Conservation (phyloP, 2,329 filamentous ascomycete species). For the Diaporthe ampelina region DNA sequence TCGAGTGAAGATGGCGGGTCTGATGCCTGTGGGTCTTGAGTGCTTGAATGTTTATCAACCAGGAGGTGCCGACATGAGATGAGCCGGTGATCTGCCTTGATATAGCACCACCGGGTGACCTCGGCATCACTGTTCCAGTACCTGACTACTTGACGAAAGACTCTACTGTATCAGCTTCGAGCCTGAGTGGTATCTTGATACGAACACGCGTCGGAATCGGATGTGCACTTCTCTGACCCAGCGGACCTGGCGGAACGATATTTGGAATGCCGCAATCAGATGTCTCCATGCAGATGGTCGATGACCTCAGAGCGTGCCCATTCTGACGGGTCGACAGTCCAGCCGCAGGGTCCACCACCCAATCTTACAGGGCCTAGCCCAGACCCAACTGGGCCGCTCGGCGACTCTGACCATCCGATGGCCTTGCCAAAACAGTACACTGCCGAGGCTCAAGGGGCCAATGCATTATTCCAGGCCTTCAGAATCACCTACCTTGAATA, state of each 20-base stretch:
- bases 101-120: constrained; percentile 9
- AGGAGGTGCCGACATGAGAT: constrained; percentile 12
- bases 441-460: constrained; percentile 5
- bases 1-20: constrained; percentile 18
- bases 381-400: constrained; percentile 3
- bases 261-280: constrained; percentile 23
- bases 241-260: constrained; percentile 14
- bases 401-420: neutral
- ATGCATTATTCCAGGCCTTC: too few species aligned
- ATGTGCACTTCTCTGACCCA: neutral
- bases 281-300: neutral
- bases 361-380: constrained; percentile 9
- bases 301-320: constrained; percentile 21
- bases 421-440: constrained; percentile 4
- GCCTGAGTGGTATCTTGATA: neutral
- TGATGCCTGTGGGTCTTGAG: constrained; percentile 24
- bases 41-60: constrained; percentile 5
- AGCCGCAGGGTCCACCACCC: constrained; percentile 16
- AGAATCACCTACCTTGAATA: too few species aligned
- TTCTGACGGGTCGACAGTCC: constrained; percentile 17
- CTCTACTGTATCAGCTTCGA: constrained; percentile 5
- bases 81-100: constrained; percentile 20
- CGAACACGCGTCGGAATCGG: constrained; percentile 7
- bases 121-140: constrained; percentile 19
- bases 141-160: neutral